These are phyloP conservation scores for Calonectria montana DNA, from an alignment of 2,329 filamentous ascomycete species.

Conservation along the genomic window DNA sequence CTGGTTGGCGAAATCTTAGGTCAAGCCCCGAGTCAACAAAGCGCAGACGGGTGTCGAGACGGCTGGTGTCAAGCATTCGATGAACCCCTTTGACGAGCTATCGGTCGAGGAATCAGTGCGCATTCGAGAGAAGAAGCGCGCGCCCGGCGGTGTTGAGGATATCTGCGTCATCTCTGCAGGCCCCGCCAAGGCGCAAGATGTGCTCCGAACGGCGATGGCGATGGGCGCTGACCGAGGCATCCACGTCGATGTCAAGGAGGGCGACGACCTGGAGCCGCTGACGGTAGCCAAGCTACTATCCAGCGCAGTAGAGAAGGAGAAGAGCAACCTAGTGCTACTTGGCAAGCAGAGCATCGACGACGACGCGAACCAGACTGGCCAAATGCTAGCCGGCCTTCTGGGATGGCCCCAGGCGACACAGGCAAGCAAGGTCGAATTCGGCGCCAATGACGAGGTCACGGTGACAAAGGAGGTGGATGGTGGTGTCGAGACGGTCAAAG, in stretches of 20 bases:
- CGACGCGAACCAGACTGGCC: constrained; percentile 93
- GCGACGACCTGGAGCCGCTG: constrained; percentile 85
- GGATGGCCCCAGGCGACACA: constrained; percentile 96
- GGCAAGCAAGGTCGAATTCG: constrained; percentile 85
- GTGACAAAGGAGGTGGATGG: constrained; percentile 96
- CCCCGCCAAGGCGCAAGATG: constrained; percentile 86
- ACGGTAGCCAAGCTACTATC: constrained; percentile 91
- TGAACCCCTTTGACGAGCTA: constrained; percentile 99
- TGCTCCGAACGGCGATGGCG: constrained; percentile 95
- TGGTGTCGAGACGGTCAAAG: constrained; percentile 88
- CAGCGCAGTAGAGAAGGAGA: constrained; percentile 83
- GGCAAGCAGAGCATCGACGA: constrained; percentile 99
- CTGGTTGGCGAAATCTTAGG: constrained; percentile 53
- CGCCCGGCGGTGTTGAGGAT: constrained; percentile 82
- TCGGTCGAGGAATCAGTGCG: constrained; percentile 96
- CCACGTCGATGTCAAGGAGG: constrained; percentile 84
- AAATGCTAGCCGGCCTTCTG: constrained; percentile 94
- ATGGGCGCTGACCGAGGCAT: constrained; percentile 96
- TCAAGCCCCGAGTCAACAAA: constrained; percentile 78
- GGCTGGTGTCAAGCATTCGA: constrained; percentile 92
- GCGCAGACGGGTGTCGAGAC: constrained; percentile 90
- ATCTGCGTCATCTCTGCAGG: constrained; percentile 92
- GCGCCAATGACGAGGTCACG: constrained; percentile 74
- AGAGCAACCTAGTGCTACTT: constrained; percentile 90
- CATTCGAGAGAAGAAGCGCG: constrained; percentile 86